Percentiles rank a stretch among this genome's conserved stretches.
phyloP scores from a whole-genome alignment of 2,329 filamentous ascomycete genomes.

The Fusarium luffae region DNA sequence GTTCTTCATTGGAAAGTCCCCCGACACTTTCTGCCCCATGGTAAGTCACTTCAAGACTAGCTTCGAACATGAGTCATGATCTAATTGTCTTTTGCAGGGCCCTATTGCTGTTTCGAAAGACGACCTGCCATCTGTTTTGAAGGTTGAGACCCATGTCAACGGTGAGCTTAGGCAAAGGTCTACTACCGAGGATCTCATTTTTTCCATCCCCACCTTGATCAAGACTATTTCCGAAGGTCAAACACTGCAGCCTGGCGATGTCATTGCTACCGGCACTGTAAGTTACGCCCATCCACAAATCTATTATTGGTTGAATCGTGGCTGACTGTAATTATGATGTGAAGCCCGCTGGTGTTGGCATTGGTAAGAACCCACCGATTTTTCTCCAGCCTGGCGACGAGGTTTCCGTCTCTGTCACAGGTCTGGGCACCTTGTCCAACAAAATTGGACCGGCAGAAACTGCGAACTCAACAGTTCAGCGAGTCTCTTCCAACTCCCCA shows the following conservation, averaged over 20 bases:
- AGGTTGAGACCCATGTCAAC: constrained; percentile 58
- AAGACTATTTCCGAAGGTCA: constrained; percentile 55
- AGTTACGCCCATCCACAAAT: background rate
- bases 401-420: background rate
- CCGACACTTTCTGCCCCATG: constrained; percentile 67
- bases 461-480: background rate
- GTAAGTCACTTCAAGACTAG: constrained; percentile 39
- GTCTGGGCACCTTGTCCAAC: background rate
- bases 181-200: constrained; percentile 59
- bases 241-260: constrained; percentile 58
- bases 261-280: constrained; percentile 58
- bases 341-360: constrained; percentile 7
- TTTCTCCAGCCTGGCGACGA: background rate
- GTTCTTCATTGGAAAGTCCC: constrained; percentile 68
- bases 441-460: background rate
- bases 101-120: constrained; percentile 5
- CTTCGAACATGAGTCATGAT: too few species aligned
- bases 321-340: background rate
- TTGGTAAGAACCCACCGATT: background rate
- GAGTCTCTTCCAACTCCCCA: background rate
- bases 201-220: constrained; percentile 56
- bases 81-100: background rate
- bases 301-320: background rate
- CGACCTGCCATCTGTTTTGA: constrained; percentile 54
- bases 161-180: constrained; percentile 58